These are phyloP conservation scores for Larix sibirica DNA, from an alignment of 83 land plant species.

Conservation along the genomic window DNA sequence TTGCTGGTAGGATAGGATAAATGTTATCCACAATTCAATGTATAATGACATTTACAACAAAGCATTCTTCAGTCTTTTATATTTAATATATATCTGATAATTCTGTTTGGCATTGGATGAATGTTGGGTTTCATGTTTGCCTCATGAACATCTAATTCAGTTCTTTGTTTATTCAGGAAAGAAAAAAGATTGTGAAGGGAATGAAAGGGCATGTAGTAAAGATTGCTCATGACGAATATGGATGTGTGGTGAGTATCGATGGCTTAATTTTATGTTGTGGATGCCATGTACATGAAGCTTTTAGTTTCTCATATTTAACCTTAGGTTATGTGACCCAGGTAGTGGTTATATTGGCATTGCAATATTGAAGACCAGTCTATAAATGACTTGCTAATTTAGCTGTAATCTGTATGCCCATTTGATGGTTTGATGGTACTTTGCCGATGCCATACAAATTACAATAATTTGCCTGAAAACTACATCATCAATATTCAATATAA, in stretches of 20 bases:
- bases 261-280: background rate
- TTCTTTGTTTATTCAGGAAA: conserved; percentile 57
- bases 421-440: background rate
- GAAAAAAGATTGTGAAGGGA: conserved; percentile 93
- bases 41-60: background rate
- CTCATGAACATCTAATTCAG: background rate
- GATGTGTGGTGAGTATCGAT: conserved; percentile 51
- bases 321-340: background rate
- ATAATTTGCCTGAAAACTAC: too few relatives aligned
- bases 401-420: background rate
- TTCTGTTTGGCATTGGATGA: background rate
- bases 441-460: too few relatives aligned
- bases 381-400: background rate
- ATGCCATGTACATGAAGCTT: background rate
- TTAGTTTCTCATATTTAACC: background rate
- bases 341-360: background rate
- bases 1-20: too few relatives aligned
- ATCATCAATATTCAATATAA: too few relatives aligned
- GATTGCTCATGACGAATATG: conserved; percentile 80
- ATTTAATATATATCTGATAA: background rate
- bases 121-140: background rate
- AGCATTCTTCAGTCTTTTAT: background rate
- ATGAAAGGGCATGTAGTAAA: conserved; percentile 75
- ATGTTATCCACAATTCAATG: background rate
- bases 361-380: background rate